phyloP scores from a whole-genome alignment of 2,329 filamentous ascomycete species.

The Monosporascus sp. region DNA sequence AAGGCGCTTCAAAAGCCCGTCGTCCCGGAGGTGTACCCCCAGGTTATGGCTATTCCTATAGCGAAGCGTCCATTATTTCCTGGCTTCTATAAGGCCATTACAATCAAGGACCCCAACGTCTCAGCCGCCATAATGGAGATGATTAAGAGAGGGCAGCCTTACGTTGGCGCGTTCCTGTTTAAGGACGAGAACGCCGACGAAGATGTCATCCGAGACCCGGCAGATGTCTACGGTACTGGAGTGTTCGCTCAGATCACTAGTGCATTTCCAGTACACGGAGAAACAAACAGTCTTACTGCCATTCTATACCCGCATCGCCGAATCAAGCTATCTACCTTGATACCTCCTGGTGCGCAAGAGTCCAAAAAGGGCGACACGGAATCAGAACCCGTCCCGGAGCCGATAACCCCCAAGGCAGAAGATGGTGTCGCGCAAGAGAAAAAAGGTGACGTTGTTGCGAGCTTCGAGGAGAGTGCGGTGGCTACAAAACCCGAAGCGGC shows the following conservation, averaged over 20 bases:
- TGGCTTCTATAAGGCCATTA: slow-evolving; percentile 98
- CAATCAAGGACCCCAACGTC: slow-evolving; percentile 88
- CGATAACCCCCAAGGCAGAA: slow-evolving; percentile 52
- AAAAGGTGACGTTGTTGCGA: slow-evolving; percentile 91
- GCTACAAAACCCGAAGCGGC: slow-evolving; percentile 50
- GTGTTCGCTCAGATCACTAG: slow-evolving; percentile 98
- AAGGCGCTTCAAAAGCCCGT: slow-evolving; percentile 79
- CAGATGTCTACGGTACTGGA: slow-evolving; percentile 92
- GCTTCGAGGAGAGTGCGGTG: slow-evolving; percentile 80
- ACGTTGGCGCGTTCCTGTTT: slow-evolving; percentile 93
- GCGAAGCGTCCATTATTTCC: slow-evolving; percentile 90
- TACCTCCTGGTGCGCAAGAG: slow-evolving; percentile 59
- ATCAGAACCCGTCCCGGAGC: slow-evolving; percentile 47
- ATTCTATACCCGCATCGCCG: slow-evolving; percentile 94
- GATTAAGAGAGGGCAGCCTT: slow-evolving; percentile 94
- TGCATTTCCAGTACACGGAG: slow-evolving; percentile 84
- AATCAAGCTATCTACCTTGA: slow-evolving; percentile 80
- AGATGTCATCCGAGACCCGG: slow-evolving; percentile 83
- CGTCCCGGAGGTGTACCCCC: slow-evolving; percentile 92
- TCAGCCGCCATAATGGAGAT: slow-evolving; percentile 91
- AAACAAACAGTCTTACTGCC: slow-evolving; percentile 79
- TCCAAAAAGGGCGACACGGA: slow-evolving; percentile 48
- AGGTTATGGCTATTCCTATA: slow-evolving; percentile 96
- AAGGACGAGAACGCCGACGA: slow-evolving; percentile 94
- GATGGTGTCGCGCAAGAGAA: slow-evolving; percentile 57